phyloP scores from a whole-genome alignment of 306 rosid genomes.

The Dicorynia guianensis region DNA sequence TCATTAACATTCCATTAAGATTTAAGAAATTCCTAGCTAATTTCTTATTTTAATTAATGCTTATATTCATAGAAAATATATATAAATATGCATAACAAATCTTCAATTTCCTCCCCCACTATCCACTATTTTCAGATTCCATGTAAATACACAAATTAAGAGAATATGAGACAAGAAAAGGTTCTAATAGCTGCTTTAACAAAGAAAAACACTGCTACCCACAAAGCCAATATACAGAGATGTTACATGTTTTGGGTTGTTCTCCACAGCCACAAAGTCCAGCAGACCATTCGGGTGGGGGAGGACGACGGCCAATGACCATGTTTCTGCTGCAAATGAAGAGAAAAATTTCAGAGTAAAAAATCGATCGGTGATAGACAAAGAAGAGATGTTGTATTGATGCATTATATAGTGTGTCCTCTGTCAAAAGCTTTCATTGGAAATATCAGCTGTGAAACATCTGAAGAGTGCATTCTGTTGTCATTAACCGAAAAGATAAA shows the following conservation, averaged over 20 bases:
- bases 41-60: no score
- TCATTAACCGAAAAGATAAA: background rate
- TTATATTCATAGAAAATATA: no score
- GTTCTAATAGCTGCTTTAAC: background rate
- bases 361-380: background rate
- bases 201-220: no score
- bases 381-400: background rate
- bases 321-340: conserved; percentile 9
- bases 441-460: conserved; percentile 29
- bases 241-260: conserved; percentile 47
- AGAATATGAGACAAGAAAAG: no score
- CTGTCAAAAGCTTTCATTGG: conserved; percentile 9
- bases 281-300: conserved; percentile 51
- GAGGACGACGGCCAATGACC: conserved; percentile 35
- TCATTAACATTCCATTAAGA: no score
- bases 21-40: no score
- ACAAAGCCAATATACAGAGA: background rate
- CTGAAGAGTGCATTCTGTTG: conserved; percentile 17
- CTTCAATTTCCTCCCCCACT: no score
- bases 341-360: background rate
- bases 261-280: conserved; percentile 44
- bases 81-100: no score
- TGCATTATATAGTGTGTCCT: background rate
- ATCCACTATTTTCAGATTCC: no score
- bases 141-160: no score